Conservation (phyloP, 2,329 filamentous ascomycete species). For the Thermoascus crustaceus region DNA sequence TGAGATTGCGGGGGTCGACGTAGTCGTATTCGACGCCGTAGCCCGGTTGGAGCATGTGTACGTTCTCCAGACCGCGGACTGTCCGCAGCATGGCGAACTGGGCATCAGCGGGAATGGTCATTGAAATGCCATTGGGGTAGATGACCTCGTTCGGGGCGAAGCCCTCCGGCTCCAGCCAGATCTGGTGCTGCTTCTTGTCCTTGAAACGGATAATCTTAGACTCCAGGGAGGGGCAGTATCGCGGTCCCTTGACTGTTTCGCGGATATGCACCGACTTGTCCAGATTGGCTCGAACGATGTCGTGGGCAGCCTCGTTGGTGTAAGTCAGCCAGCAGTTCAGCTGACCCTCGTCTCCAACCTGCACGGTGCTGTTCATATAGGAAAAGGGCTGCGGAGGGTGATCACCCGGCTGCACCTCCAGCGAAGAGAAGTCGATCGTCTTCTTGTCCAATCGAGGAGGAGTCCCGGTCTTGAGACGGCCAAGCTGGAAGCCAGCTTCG, state of each 20-base stretch:
- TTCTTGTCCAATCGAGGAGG: conserved; percentile 76
- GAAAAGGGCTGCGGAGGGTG: conserved; percentile 84
- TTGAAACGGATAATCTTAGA: conserved; percentile 86
- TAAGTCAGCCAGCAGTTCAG: conserved; percentile 79
- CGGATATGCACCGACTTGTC: conserved; percentile 94
- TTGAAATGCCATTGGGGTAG: conserved; percentile 94
- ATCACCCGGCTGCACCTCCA: conserved; percentile 73
- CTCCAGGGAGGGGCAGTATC: conserved; percentile 93
- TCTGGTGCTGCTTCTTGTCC: conserved; percentile 71
- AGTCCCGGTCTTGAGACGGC: conserved; percentile 89
- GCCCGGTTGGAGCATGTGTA: conserved; percentile 84
- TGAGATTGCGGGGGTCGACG: conserved; percentile 82
- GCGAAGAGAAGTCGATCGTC: conserved; percentile 67
- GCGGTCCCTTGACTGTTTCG: conserved; percentile 85
- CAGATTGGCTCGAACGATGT: conserved; percentile 79
- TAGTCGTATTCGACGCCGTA: conserved; percentile 99
- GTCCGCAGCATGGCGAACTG: conserved; percentile 81
- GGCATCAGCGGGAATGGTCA: conserved; percentile 85
- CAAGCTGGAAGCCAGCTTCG: conserved; percentile 81
- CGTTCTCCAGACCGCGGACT: conserved; percentile 78
- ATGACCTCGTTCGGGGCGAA: conserved; percentile 75
- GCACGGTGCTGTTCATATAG: conserved; percentile 71
- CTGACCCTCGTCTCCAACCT: conserved; percentile 63
- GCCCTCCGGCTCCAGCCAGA: conserved; percentile 96
- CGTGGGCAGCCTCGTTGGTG: conserved; percentile 75